Evolutionary conservation across 371 early-diverging fungal genomes (phyloP), one percentile per base, ranked within the genome.

Genomic region (Mortierella sp.): DNA sequence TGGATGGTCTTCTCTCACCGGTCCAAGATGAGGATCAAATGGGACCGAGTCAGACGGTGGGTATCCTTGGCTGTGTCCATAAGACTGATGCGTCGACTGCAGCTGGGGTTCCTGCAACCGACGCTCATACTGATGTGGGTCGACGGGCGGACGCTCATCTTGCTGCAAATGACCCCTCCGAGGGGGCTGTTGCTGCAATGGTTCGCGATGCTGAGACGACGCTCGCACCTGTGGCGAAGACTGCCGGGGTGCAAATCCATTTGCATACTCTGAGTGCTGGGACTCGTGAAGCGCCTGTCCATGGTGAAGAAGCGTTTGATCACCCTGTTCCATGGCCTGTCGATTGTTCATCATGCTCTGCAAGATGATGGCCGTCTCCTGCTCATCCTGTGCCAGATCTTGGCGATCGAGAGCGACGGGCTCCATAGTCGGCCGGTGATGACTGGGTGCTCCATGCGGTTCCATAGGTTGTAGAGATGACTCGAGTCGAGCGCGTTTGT

Each of bases 311-410:
- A 31, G 64, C 5, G 22, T 22, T 10, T 66, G 29, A 5, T 64
- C 64, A n/a, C 44, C 47, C 8, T 71, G 75, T 43, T 65, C 76
- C 31, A 61, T 34, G 13, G 31, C 44, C 69, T 68, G 77, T 1
- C 79, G 70, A 40, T 77, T 50, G 39, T 78, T 73, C 58, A 70
- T 77, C 82, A 81, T 81, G 10, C 64, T 69, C 45, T 77, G 82
- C 40, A 81, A 34, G 39, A 81, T 74, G 24, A 71, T 16, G 9
- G 66, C 74, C 0, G 76, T 72, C 31, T 70, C 77, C 43, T 73
- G 74, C 61, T 81, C 81, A 31, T 71, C 79, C 41, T 66, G 61
- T n/a, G 39, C 79, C 4, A 64, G 41, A 40, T 73, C 70, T 0
- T 70, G 52, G 8, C 71, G 70, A 53, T 29, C 16, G 9, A 29